A percentile compares a stretch with the other conserved stretches of the same genome.
Evolutionary conservation across 2,329 filamentous ascomycete genomes (phyloP).

Genomic region (Diaporthe aspalathi): DNA sequence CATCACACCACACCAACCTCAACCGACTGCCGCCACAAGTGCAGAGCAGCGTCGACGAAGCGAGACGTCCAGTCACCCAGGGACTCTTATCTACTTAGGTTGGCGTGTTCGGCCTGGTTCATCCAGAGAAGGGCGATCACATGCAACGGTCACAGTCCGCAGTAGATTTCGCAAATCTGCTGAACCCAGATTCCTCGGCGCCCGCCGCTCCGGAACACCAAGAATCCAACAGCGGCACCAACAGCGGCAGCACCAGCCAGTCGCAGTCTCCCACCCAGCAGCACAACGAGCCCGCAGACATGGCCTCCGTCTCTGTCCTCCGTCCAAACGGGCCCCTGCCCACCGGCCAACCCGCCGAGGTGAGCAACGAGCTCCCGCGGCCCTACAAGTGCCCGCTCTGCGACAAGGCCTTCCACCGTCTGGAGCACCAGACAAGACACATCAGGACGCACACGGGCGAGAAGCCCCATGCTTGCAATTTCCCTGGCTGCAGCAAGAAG

Average conservation of each 20-base stretch:
- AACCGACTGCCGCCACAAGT: slow-evolving; percentile 28
- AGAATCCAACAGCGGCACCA: slow-evolving; percentile 41
- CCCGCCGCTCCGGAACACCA: slow-evolving; percentile 35
- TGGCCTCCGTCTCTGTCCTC: slow-evolving; percentile 67
- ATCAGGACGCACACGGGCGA: slow-evolving; percentile 98
- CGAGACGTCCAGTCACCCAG: slow-evolving; percentile 13
- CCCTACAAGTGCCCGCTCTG: slow-evolving; percentile 99
- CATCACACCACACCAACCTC: not conserved
- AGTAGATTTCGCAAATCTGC: slow-evolving; percentile 80
- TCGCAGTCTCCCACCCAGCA: slow-evolving; percentile 46
- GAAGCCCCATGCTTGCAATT: slow-evolving; percentile 97
- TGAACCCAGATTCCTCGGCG: slow-evolving; percentile 68
- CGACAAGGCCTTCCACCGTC: slow-evolving; percentile 97
- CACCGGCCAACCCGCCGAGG: slow-evolving; percentile 71
- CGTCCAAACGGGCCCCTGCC: slow-evolving; percentile 73
- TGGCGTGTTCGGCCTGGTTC: slow-evolving; percentile 34
- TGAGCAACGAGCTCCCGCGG: slow-evolving; percentile 79
- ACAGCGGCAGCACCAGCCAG: slow-evolving; percentile 41
- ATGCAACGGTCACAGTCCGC: slow-evolving; percentile 81
- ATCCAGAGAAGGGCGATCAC: slow-evolving; percentile 60
- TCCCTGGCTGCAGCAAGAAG: slow-evolving; percentile 89
- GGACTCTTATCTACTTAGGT: not conserved
- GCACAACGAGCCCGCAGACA: slow-evolving; percentile 52
- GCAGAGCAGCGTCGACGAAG: slow-evolving; percentile 29
- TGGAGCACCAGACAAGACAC: slow-evolving; percentile 92